A percentile compares a stretch with the other conserved stretches of the same genome.
These are phyloP conservation scores for Phytophthora fragariae DNA, from an alignment of 352 stramenopile genomes.

Conservation along the genomic window DNA sequence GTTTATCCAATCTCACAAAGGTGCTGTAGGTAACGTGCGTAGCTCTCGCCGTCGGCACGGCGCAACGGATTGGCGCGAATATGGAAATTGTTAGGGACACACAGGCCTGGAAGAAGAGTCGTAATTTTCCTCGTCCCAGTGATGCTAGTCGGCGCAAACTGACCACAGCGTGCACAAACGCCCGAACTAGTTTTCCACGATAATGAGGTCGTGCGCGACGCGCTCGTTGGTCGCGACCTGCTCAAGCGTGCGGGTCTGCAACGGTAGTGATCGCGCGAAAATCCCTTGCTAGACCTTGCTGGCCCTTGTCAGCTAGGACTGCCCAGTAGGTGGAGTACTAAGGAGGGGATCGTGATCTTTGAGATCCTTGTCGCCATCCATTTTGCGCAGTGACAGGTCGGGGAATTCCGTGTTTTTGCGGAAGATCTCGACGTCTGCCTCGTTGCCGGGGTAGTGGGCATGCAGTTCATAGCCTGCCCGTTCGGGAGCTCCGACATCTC, in stretches of 20 bases:
- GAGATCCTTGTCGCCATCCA: neutral
- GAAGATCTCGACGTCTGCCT: conserved; percentile 16
- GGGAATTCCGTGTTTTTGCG: conserved; percentile 15
- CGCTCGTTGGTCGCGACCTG: conserved; percentile 23
- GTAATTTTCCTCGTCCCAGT: conserved; percentile 25
- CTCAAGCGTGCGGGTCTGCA: conserved; percentile 8
- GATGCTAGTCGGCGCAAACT: conserved; percentile 25
- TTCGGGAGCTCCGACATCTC: conserved; percentile 29
- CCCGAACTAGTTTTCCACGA: conserved; percentile 36
- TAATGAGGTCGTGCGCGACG: conserved; percentile 31
- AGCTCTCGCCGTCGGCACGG: conserved; percentile 21
- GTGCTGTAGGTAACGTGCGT: conserved; percentile 17
- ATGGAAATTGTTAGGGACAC: conserved; percentile 34
- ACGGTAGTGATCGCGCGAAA: conserved; percentile 9
- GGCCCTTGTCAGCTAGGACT: conserved; percentile 9
- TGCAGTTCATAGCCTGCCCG: conserved; percentile 22
- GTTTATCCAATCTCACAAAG: conserved; percentile 2
- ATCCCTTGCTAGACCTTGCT: conserved; percentile 7
- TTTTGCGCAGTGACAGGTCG: conserved; percentile 6
- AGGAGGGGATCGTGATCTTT: neutral
- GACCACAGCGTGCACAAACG: conserved; percentile 26
- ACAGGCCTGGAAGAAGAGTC: conserved; percentile 26
- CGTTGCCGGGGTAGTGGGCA: conserved; percentile 7
- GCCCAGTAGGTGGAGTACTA: conserved; percentile 5
- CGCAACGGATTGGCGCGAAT: conserved; percentile 18